Percentiles rank a stretch among this genome's conserved stretches.
These are phyloP conservation scores for Schizothecium vesticola DNA, from an alignment of 495 filamentous ascomycete species.

Conservation along the genomic window DNA sequence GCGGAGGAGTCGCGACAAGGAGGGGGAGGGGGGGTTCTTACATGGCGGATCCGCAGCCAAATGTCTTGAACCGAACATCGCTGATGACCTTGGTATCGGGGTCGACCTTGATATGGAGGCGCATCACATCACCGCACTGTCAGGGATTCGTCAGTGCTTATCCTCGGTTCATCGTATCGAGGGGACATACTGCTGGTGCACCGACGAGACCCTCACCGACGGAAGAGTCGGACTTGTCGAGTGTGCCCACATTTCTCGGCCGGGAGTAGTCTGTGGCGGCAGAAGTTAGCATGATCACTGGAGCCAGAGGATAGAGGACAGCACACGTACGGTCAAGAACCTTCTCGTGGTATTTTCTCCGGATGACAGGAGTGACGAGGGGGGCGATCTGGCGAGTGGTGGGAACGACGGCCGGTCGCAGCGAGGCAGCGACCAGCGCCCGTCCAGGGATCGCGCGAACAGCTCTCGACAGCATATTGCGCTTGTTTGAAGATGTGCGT, in stretches of 20 bases:
- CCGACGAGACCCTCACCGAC: constrained; percentile 98
- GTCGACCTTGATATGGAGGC: constrained; percentile 96
- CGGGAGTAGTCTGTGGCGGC: constrained; percentile 66
- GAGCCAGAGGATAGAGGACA: neutral
- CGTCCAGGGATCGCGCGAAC: constrained; percentile 28
- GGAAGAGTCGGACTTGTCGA: constrained; percentile 76
- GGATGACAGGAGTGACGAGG: constrained; percentile 35
- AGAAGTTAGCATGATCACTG: constrained; percentile 6
- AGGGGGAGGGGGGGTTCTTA: constrained; percentile 11
- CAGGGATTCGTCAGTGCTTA: neutral
- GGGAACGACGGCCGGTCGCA: constrained; percentile 20
- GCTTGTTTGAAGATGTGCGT: neutral
- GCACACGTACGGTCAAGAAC: constrained; percentile 59
- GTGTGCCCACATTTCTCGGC: constrained; percentile 90
- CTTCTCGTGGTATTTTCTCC: constrained; percentile 52
- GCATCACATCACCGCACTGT: constrained; percentile 90
- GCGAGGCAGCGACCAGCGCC: constrained; percentile 17
- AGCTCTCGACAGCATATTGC: constrained; percentile 33
- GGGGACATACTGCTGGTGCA: constrained; percentile 60
- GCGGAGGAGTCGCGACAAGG: neutral
- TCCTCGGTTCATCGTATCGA: neutral
- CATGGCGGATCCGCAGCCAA: constrained; percentile 95
- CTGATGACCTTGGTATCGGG: constrained; percentile 80
- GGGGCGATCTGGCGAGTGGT: constrained; percentile 36
- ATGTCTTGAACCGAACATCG: constrained; percentile 88